Conservation (phyloP, 345 rosid genomes). For the Cardamine occulta region DNA sequence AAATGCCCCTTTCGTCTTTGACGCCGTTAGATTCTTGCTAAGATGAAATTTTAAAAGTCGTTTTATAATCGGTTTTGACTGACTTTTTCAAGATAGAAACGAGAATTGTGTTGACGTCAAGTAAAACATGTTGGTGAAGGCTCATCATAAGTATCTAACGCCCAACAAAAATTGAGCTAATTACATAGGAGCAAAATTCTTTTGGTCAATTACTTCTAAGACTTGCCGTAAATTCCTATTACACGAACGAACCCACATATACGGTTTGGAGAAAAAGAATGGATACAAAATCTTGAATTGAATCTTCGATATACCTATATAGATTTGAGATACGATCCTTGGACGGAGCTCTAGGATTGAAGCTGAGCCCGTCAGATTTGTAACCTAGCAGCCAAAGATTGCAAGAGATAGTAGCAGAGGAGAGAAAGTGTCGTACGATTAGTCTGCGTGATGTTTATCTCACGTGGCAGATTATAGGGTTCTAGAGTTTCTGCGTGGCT, state of each 20-base stretch:
- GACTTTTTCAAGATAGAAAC: conserved; percentile 25
- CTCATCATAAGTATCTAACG: conserved; percentile 27
- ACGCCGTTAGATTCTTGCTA: conserved; percentile 22
- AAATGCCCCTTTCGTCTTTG: conserved; percentile 19
- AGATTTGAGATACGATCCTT: too few relatives aligned
- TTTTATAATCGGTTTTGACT: neutral
- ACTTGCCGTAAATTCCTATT: neutral
- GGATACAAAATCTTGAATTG: neutral
- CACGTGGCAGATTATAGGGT: too few relatives aligned
- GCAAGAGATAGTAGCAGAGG: too few relatives aligned
- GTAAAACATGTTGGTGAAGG: conserved; percentile 22
- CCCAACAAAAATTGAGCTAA: conserved; percentile 10
- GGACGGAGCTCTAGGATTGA: too few relatives aligned
- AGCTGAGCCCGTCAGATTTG: too few relatives aligned
- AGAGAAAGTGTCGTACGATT: too few relatives aligned
- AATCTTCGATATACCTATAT: neutral
- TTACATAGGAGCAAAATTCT: neutral
- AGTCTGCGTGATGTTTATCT: too few relatives aligned
- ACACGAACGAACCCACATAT: neutral
- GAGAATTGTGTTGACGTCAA: conserved; percentile 36
- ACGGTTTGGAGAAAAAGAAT: neutral
- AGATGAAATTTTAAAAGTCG: neutral
- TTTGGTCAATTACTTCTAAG: neutral
- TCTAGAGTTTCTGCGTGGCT: too few relatives aligned
- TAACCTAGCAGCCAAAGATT: too few relatives aligned